phyloP scores from a whole-genome alignment of 176 grass and related monocot species.

The Oryza glaberrima region DNA sequence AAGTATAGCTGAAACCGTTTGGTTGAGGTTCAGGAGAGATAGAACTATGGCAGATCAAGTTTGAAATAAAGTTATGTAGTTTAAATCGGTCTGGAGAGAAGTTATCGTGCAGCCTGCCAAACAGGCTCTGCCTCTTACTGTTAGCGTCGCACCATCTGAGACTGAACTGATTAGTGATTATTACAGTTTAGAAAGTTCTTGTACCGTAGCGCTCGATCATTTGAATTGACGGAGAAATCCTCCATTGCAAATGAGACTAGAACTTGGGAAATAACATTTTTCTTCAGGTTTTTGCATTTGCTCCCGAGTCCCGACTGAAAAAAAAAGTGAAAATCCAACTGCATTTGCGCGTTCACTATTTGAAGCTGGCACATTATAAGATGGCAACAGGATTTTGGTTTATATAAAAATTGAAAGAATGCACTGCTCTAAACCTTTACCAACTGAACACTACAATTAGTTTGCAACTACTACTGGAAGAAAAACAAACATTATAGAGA shows the following conservation, averaged over 20 bases:
- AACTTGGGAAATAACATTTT: neutral
- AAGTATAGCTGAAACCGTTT: too few species aligned
- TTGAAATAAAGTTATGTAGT: too few species aligned
- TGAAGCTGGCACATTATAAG: neutral
- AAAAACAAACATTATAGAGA: conserved; percentile 50
- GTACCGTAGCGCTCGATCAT: too few species aligned
- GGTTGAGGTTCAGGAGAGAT: too few species aligned
- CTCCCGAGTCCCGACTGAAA: neutral
- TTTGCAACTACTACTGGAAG: conserved; percentile 52
- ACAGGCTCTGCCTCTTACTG: too few species aligned
- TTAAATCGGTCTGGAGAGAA: too few species aligned
- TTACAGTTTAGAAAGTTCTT: too few species aligned
- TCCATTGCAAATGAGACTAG: neutral
- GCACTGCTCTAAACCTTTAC: conserved; percentile 81
- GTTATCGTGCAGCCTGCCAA: too few species aligned
- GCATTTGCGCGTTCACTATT: neutral
- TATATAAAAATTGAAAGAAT: conserved; percentile 90
- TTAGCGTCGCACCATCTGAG: too few species aligned
- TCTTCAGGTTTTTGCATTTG: neutral
- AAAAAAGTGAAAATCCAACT: neutral
- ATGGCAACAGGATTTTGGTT: conserved; percentile 36
- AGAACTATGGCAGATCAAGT: too few species aligned
- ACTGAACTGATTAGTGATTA: too few species aligned
- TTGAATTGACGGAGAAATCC: too few species aligned
- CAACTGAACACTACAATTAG: conserved; percentile 83